Evolutionary conservation across 73 alveolate species (phyloP).

Genomic region (Paramecium sonneborni): DNA sequence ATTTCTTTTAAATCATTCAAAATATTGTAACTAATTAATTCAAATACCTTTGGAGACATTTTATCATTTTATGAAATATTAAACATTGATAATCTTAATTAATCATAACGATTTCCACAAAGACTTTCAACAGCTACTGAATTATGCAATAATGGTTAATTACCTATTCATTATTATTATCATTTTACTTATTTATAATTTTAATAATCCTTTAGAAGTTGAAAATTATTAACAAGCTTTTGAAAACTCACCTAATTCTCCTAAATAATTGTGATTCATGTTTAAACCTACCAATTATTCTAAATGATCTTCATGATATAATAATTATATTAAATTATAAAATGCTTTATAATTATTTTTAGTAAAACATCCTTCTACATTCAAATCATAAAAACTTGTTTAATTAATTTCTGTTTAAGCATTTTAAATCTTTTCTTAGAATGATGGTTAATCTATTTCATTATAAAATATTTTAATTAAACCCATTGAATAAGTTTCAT

Average conservation of each 20-base stretch:
- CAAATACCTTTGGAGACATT: background rate
- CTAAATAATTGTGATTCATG: background rate
- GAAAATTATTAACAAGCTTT: background rate
- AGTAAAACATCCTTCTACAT: background rate
- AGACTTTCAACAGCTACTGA: background rate
- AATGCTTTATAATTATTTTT: background rate
- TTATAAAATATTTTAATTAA: background rate
- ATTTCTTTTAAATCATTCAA: background rate
- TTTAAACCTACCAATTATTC: slow-evolving; percentile 12
- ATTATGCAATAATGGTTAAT: background rate
- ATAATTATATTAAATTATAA: background rate
- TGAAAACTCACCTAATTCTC: background rate
- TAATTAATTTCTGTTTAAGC: background rate
- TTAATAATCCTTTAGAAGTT: background rate
- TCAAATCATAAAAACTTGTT: slow-evolving; percentile 15
- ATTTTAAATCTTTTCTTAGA: background rate
- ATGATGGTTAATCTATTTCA: background rate
- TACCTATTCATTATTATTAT: background rate
- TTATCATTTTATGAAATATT: background rate
- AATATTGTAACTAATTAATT: background rate
- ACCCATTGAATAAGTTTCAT: background rate
- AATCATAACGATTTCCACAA: slow-evolving; percentile 29
- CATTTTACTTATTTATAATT: background rate
- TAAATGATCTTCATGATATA: slow-evolving; percentile 39
- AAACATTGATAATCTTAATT: slow-evolving; percentile 1